Conservation (phyloP, 352 stramenopile species). For the Phytophthora quininea region DNA sequence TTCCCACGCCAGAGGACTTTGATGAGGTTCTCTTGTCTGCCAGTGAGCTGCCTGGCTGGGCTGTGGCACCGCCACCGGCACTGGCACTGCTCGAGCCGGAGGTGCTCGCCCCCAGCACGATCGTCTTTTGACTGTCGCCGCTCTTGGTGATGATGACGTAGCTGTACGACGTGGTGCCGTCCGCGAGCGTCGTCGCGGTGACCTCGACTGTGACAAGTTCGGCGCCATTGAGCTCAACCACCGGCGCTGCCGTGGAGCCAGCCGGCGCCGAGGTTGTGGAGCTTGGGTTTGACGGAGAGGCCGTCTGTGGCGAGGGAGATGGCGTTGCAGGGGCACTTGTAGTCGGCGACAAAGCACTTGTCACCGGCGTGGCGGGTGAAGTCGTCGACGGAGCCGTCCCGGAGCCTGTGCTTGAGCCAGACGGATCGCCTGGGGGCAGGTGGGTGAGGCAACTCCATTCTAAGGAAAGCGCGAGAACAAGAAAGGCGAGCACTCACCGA, state of each 20-base stretch:
- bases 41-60: constrained; percentile 5
- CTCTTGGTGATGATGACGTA: constrained; percentile 53
- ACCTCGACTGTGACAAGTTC: constrained; percentile 45
- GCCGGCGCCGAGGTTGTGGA: constrained; percentile 7
- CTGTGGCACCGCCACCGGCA: background rate
- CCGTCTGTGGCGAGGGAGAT: no score
- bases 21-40: constrained; percentile 5
- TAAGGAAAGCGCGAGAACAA: background rate
- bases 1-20: constrained; percentile 16
- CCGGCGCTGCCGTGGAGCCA: constrained; percentile 6
- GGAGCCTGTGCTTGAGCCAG: constrained; percentile 9
- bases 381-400: background rate
- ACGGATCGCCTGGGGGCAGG: constrained; percentile 12
- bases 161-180: constrained; percentile 40
- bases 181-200: constrained; percentile 32
- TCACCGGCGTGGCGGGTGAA: background rate
- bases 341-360: background rate
- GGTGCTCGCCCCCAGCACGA: constrained; percentile 9
- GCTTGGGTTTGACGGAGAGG: no score
- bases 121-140: constrained; percentile 25
- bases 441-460: no score
- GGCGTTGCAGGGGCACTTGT: no score
- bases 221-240: constrained; percentile 37
- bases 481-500: constrained; percentile 2
- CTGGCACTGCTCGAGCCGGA: constrained; percentile 8